Conservation (phyloP, 2,329 filamentous ascomycete genomes). For the Fusarium udum region DNA sequence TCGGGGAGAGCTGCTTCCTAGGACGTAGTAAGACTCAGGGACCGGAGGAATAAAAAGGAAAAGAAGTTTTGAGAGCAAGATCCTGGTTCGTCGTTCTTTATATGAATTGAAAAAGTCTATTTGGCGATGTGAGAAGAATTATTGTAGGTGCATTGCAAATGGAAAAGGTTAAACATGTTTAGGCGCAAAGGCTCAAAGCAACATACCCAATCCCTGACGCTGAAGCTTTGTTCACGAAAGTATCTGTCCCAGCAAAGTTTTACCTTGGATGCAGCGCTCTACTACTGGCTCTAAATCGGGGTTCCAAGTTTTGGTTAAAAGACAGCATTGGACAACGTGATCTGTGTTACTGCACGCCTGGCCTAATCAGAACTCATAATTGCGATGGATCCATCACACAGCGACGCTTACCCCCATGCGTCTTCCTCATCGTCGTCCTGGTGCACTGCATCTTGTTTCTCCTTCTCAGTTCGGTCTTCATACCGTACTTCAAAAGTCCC, state of each 20-base stretch:
- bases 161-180: not conserved
- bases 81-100: fast-evolving
- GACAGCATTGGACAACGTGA: not conserved
- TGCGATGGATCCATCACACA: fast-evolving
- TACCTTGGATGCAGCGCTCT: too few relatives aligned
- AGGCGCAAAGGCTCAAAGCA: not conserved
- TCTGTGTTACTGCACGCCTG: not conserved
- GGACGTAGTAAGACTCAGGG: not conserved
- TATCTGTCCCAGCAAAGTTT: not conserved
- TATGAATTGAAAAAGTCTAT: fast-evolving
- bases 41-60: not conserved
- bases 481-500: not conserved
- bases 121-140: too few relatives aligned
- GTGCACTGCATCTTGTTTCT: not conserved
- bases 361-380: too few relatives aligned
- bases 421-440: not conserved
- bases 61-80: not conserved
- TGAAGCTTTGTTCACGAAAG: not conserved
- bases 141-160: not conserved
- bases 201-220: not conserved
- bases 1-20: too few relatives aligned
- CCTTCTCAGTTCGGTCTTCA: not conserved
- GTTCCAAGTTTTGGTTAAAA: not conserved
- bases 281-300: too few relatives aligned
- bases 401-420: not conserved